Evolutionary conservation across 257 asterid genomes (phyloP).

Genomic region (Lithospermum erythrorhizon): DNA sequence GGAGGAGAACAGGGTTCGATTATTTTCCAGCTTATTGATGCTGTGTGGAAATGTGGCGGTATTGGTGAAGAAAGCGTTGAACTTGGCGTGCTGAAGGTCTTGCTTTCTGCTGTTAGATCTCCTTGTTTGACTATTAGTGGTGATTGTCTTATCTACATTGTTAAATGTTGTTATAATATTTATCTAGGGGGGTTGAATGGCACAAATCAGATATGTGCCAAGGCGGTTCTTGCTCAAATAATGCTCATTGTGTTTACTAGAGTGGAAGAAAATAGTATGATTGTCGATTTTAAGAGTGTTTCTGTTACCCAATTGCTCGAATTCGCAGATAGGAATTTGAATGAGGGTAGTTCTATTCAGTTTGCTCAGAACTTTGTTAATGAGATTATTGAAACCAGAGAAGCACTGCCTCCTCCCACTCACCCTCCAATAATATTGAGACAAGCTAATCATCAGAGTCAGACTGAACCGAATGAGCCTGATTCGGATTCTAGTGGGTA

Average conservation of each 20-base stretch:
- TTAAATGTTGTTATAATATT: constrained; percentile 88
- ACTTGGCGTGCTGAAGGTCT: constrained; percentile 64
- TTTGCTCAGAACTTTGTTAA: constrained; percentile 69
- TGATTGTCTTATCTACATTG: constrained; percentile 69
- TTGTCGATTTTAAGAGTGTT: constrained; percentile 43
- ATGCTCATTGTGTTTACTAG: constrained; percentile 82
- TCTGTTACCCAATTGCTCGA: constrained; percentile 71
- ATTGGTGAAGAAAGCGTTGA: constrained; percentile 67
- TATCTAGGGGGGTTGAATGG: constrained; percentile 88
- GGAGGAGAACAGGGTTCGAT: constrained; percentile 25
- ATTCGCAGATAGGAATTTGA: constrained; percentile 84
- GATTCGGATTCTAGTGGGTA: constrained; percentile 37
- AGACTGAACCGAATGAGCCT: constrained; percentile 15
- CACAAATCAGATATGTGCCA: constrained; percentile 98
- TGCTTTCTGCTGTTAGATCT: constrained; percentile 76
- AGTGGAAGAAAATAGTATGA: constrained; percentile 58
- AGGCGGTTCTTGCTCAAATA: constrained; percentile 94
- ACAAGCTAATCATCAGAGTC: background rate
- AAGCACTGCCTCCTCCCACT: constrained; percentile 30
- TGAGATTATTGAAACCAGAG: constrained; percentile 70
- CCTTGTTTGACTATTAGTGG: constrained; percentile 60
- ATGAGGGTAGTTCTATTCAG: constrained; percentile 84
- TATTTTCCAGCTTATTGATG: constrained; percentile 57
- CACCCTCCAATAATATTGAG: background rate
- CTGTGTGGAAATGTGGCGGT: constrained; percentile 64